These are phyloP conservation scores for Lolium perenne DNA, from an alignment of 176 grass and related monocot species.

Conservation along the genomic window DNA sequence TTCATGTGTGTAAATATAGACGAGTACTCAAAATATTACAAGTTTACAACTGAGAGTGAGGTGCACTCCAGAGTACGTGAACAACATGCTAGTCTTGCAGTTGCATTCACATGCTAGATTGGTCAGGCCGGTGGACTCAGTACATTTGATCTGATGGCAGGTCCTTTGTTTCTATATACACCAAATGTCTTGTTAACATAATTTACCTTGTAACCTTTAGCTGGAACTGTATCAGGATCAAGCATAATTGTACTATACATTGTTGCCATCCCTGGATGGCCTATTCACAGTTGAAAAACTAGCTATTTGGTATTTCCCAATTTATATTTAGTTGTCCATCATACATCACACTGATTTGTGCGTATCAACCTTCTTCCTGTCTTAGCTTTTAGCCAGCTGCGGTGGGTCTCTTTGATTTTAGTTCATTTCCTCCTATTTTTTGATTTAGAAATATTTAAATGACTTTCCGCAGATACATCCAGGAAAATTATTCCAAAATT, in stretches of 20 bases:
- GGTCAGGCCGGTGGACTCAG: not conserved
- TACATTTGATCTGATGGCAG: not conserved
- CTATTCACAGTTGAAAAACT: not conserved
- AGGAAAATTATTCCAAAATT: constrained; percentile 98
- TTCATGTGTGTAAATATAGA: not conserved
- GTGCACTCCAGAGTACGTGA: not conserved
- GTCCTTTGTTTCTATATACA: not conserved
- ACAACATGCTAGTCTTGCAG: not conserved
- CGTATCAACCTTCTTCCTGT: constrained; percentile 9
- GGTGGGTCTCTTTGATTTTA: constrained; percentile 4
- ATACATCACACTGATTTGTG: not conserved
- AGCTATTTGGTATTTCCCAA: not conserved
- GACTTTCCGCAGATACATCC: constrained; percentile 71
- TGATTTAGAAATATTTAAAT: not conserved
- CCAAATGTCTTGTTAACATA: not conserved
- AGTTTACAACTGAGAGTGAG: not conserved
- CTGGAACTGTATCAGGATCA: not conserved
- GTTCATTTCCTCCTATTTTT: constrained; percentile 13
- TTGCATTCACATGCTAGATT: not conserved
- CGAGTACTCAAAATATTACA: not conserved
- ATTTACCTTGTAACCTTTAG: constrained; percentile 29
- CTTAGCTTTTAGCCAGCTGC: constrained; percentile 3
- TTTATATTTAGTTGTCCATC: constrained; percentile 15
- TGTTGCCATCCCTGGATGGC: constrained; percentile 19
- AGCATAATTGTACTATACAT: not conserved